phyloP scores from a whole-genome alignment of 2,329 filamentous ascomycete genomes.

The Didymella arachidicola region DNA sequence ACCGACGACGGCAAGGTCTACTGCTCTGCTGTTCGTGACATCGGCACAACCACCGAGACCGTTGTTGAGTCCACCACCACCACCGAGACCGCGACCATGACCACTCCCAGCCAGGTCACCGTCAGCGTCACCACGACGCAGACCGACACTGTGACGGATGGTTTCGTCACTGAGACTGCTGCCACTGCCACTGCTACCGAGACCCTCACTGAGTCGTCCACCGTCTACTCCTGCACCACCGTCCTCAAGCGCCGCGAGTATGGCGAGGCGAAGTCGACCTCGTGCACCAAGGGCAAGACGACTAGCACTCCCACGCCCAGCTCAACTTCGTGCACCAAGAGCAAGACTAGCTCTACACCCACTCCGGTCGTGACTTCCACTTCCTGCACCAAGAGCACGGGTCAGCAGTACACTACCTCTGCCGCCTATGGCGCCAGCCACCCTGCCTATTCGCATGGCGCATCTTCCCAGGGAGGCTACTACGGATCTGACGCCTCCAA shows the following conservation, averaged over 20 bases:
- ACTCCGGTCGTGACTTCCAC: conserved; percentile 9
- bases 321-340: conserved; percentile 15
- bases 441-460: conserved; percentile 6
- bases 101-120: conserved; percentile 18
- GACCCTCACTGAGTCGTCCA: conserved; percentile 6
- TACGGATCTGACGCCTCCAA: conserved; percentile 6
- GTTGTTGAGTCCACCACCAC: conserved; percentile 14
- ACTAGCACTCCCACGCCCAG: conserved; percentile 10
- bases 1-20: conserved; percentile 17
- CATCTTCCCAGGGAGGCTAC: neutral
- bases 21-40: conserved; percentile 17
- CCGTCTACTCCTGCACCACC: conserved; percentile 18
- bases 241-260: conserved; percentile 12
- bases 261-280: conserved; percentile 10
- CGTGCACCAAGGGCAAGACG: conserved; percentile 22
- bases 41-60: conserved; percentile 17
- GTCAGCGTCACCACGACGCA: conserved; percentile 11
- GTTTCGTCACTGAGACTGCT: conserved; percentile 18
- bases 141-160: conserved; percentile 14
- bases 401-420: conserved; percentile 9
- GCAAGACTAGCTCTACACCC: conserved; percentile 9
- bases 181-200: conserved; percentile 5
- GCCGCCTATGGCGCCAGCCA: conserved; percentile 5
- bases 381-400: conserved; percentile 8
- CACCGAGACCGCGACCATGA: conserved; percentile 18